phyloP scores from a whole-genome alignment of 257 asterid species.

The Thymus mandschuricus region DNA sequence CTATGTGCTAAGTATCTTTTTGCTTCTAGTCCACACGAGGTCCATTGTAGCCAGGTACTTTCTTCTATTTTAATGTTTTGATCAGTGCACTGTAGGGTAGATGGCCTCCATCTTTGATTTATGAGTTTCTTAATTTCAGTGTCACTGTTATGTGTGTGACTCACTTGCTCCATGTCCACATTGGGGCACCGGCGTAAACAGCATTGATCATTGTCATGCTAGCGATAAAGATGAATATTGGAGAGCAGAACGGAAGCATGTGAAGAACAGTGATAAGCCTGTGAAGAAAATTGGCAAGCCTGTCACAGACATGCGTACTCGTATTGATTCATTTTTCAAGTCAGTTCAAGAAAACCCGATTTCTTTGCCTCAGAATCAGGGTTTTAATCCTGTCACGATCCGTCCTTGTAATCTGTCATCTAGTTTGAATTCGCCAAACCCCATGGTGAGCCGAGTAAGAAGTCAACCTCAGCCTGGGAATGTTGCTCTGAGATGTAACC shows the following conservation, averaged over 20 bases:
- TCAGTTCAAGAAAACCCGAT: slow-evolving; percentile 33
- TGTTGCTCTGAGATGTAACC: slow-evolving; percentile 36
- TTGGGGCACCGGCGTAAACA: slow-evolving; percentile 64
- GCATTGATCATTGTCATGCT: slow-evolving; percentile 82
- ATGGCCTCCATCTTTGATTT: slow-evolving; percentile 30
- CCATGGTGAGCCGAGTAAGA: slow-evolving; percentile 31
- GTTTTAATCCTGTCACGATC: slow-evolving; percentile 24
- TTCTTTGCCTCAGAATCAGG: slow-evolving; percentile 34
- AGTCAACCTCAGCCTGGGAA: slow-evolving; percentile 32
- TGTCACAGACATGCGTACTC: slow-evolving; percentile 31
- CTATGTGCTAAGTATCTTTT: slow-evolving; percentile 72
- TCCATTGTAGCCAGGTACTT: slow-evolving; percentile 70
- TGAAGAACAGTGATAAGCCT: slow-evolving; percentile 43
- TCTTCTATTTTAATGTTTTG: slow-evolving; percentile 15
- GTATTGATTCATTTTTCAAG: slow-evolving; percentile 27
- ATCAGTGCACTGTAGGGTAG: slow-evolving; percentile 1
- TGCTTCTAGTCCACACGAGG: slow-evolving; percentile 63
- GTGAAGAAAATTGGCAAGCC: slow-evolving; percentile 43
- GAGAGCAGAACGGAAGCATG: slow-evolving; percentile 60
- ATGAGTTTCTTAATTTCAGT: slow-evolving; percentile 55
- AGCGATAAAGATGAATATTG: slow-evolving; percentile 74
- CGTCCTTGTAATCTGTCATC: slow-evolving; percentile 46
- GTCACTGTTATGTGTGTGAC: slow-evolving; percentile 96
- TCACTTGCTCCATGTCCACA: slow-evolving; percentile 79
- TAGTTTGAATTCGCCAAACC: slow-evolving; percentile 30